Percentiles rank a stretch among this genome's conserved stretches.
Conservation (phyloP, 2,329 filamentous ascomycete genomes). For the Diaporthe helianthi region DNA sequence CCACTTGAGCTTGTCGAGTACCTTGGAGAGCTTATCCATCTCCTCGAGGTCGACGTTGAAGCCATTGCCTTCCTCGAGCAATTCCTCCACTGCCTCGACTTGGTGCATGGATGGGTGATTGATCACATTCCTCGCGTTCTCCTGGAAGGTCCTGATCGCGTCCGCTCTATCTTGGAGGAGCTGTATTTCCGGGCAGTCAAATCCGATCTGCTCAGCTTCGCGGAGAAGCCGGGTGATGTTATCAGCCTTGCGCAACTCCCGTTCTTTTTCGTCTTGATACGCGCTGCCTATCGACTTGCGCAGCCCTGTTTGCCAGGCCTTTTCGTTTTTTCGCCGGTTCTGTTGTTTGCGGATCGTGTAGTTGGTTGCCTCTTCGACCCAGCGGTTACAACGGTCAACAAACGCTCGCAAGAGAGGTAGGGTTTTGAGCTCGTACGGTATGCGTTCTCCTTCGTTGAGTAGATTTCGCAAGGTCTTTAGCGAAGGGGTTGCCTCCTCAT, state of each 20-base stretch:
- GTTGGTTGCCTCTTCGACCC: constrained; percentile 95
- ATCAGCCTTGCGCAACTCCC: constrained; percentile 85
- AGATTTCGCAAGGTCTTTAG: constrained; percentile 85
- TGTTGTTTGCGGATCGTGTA: constrained; percentile 98
- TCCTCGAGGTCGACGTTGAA: constrained; percentile 94
- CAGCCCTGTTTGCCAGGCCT: constrained; percentile 77
- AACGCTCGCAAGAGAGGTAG: constrained; percentile 84
- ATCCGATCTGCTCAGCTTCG: constrained; percentile 85
- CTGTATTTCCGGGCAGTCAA: constrained; percentile 90
- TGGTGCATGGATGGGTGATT: constrained; percentile 67
- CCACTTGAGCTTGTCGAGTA: constrained; percentile 89
- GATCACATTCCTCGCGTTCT: constrained; percentile 74
- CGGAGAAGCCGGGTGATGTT: constrained; percentile 86
- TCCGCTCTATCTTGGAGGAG: constrained; percentile 85
- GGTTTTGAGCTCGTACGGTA: constrained; percentile 86
- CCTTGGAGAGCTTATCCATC: constrained; percentile 79
- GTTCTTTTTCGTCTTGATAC: constrained; percentile 77
- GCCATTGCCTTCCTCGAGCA: constrained; percentile 86
- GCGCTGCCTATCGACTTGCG: constrained; percentile 69
- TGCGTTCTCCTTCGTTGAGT: constrained; percentile 92
- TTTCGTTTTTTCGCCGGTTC: constrained; percentile 94
- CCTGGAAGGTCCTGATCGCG: constrained; percentile 84
- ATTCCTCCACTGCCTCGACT: constrained; percentile 81
- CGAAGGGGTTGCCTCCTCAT: constrained; percentile 83
- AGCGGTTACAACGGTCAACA: constrained; percentile 95